phyloP scores from a whole-genome alignment of 768 basidiomycete genomes.

The Boletus speciosus region DNA sequence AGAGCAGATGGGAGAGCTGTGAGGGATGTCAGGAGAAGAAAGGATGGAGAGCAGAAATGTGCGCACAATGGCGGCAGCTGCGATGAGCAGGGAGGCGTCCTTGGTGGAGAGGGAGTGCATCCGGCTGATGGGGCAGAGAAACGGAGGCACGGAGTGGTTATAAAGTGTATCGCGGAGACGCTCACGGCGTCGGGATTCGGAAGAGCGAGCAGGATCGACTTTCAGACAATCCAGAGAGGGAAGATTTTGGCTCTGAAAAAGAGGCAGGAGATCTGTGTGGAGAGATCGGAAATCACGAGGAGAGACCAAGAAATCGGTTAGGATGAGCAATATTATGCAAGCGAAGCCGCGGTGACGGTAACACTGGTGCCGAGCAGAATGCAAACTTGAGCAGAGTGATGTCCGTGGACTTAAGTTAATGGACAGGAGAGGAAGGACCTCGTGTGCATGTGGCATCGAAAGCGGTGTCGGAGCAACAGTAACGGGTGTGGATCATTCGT shows the following conservation, averaged over 20 bases:
- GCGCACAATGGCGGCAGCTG: slow-evolving; percentile 26
- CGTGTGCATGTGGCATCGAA: slow-evolving; percentile 34
- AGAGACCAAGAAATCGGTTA: slow-evolving; percentile 33
- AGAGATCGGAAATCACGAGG: slow-evolving; percentile 16
- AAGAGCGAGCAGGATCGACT: slow-evolving; percentile 32
- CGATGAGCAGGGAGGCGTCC: slow-evolving; percentile 21
- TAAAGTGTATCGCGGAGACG: slow-evolving; percentile 24
- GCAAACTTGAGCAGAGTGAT: slow-evolving; percentile 29
- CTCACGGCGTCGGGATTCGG: slow-evolving; percentile 32
- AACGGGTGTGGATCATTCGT: slow-evolving; percentile 19
- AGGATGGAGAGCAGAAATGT: not conserved
- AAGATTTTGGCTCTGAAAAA: slow-evolving; percentile 21
- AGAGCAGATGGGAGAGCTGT: slow-evolving; percentile 30
- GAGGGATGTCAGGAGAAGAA: slow-evolving; percentile 7
- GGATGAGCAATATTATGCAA: slow-evolving; percentile 27
- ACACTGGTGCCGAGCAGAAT: slow-evolving; percentile 32
- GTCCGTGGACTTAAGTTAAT: slow-evolving; percentile 41
- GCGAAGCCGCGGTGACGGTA: slow-evolving; percentile 38
- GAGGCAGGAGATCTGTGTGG: slow-evolving; percentile 15
- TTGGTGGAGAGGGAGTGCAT: slow-evolving; percentile 16
- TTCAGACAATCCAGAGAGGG: slow-evolving; percentile 32
- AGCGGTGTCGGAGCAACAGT: slow-evolving; percentile 28
- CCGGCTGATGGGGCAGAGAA: slow-evolving; percentile 14
- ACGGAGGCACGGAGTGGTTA: slow-evolving; percentile 17
- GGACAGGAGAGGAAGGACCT: slow-evolving; percentile 34